Evolutionary conservation across 371 early-diverging fungal species (phyloP).

Genomic region (Parasitella parasitica): DNA sequence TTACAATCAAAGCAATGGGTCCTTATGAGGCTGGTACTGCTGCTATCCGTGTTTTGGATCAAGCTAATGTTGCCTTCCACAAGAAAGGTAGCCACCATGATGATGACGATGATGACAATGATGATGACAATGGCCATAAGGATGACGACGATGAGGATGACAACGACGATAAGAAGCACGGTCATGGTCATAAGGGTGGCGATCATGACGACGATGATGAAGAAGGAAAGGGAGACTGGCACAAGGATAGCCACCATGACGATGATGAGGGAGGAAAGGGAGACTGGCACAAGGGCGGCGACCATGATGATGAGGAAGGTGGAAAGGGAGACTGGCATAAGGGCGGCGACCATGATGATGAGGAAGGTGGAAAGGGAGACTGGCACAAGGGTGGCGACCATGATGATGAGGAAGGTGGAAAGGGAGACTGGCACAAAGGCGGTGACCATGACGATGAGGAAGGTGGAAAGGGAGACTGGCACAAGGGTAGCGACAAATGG

Average conservation of each 20-base stretch:
- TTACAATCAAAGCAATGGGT: conserved; percentile 42
- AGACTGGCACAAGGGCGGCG: not conserved
- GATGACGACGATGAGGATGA: not conserved
- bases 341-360: not conserved
- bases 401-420: not conserved
- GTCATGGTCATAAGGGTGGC: not conserved
- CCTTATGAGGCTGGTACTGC: conserved; percentile 50
- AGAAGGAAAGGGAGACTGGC: not conserved
- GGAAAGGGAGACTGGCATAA: not conserved
- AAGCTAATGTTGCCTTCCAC: conserved; percentile 7
- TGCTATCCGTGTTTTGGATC: conserved; percentile 43
- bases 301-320: not conserved
- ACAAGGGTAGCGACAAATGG: not conserved
- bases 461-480: too few relatives aligned
- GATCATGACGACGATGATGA: not conserved
- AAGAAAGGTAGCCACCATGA: conserved; percentile 19
- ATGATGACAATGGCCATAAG: conserved; percentile 5
- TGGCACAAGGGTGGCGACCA: not conserved
- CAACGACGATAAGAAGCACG: conserved; percentile 1
- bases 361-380: not conserved
- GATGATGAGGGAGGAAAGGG: not conserved
- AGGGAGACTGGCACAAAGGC: not conserved
- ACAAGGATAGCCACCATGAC: not conserved
- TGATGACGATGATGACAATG: conserved; percentile 6
- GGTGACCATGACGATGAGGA: not conserved